phyloP scores from a whole-genome alignment of 495 filamentous ascomycete species.

The Xylaria sp. region DNA sequence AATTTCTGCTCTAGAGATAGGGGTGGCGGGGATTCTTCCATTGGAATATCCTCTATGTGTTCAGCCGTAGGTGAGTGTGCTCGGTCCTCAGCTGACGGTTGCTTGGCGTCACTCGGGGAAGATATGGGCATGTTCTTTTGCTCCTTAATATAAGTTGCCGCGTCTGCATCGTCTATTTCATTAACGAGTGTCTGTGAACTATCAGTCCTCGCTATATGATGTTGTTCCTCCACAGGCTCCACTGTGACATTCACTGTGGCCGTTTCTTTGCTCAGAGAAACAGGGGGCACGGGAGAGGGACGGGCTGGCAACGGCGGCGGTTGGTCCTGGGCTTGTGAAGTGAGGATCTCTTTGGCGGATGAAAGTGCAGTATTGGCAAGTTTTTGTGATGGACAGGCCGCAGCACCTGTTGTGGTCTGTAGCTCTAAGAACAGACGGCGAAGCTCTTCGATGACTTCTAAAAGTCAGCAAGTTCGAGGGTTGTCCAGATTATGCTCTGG shows the following conservation, averaged over 20 bases:
- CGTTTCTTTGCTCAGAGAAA: slow-evolving; percentile 21
- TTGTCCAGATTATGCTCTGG: slow-evolving; percentile 3
- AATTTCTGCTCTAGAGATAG: slow-evolving; percentile 50
- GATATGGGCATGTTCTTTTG: background rate
- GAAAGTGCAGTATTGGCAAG: slow-evolving; percentile 80
- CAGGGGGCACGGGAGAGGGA: slow-evolving; percentile 38
- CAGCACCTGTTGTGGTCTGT: slow-evolving; percentile 58
- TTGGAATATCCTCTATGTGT: slow-evolving; percentile 33
- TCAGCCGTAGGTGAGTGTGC: slow-evolving; percentile 18
- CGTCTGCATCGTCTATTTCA: slow-evolving; percentile 37
- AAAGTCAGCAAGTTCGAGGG: slow-evolving; percentile 25
- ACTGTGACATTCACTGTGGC: slow-evolving; percentile 35
- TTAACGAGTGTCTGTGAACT: slow-evolving; percentile 57
- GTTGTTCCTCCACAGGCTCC: slow-evolving; percentile 33
- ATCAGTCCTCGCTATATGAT: slow-evolving; percentile 44
- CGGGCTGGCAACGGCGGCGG: slow-evolving; percentile 44
- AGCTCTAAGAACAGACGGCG: slow-evolving; percentile 71
- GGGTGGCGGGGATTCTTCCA: slow-evolving; percentile 33
- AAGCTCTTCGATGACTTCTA: slow-evolving; percentile 40
- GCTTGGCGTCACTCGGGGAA: background rate
- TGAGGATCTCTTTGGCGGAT: slow-evolving; percentile 40
- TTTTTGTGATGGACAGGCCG: slow-evolving; percentile 74
- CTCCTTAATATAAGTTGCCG: background rate
- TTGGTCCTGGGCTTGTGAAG: slow-evolving; percentile 29
- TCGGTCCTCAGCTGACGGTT: background rate